Conservation (phyloP, 352 stramenopile species). For the Phytophthora multivora region DNA sequence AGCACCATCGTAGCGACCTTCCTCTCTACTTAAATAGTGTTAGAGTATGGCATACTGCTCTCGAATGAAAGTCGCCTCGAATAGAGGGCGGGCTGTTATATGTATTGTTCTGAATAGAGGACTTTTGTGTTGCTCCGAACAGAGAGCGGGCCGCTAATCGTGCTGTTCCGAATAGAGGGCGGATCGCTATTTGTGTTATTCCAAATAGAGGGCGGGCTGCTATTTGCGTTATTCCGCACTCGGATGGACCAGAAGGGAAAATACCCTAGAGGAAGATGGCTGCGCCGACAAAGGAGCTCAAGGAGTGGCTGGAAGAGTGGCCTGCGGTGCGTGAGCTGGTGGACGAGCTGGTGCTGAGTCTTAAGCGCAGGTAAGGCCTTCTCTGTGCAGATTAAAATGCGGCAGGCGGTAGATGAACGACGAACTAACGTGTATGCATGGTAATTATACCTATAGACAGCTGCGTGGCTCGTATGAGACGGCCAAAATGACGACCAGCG, state of each 20-base stretch:
- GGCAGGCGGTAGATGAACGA: background rate
- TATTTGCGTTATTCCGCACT: conserved; percentile 7
- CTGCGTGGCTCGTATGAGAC: conserved; percentile 82
- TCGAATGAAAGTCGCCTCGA: background rate
- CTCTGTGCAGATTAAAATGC: background rate
- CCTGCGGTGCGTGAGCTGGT: conserved; percentile 70
- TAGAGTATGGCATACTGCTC: background rate
- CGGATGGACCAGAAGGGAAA: background rate
- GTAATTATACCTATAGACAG: conserved; percentile 42
- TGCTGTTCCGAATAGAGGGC: no score
- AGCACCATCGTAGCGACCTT: conserved; percentile 57
- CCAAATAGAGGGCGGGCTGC: conserved; percentile 1
- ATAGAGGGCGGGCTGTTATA: no score
- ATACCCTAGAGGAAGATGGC: conserved; percentile 14
- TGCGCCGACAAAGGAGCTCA: conserved; percentile 39
- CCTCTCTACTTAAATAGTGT: no score
- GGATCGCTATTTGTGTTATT: no score
- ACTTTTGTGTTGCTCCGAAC: no score
- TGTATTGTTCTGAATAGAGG: no score
- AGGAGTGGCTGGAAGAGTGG: conserved; percentile 81
- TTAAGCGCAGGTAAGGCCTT: conserved; percentile 69
- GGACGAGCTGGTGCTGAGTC: conserved; percentile 75
- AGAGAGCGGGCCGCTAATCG: no score
- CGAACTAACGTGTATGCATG: conserved; percentile 5
- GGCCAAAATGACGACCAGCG: conserved; percentile 74